Evolutionary conservation across 768 basidiomycete species (phyloP), one percentile per base, ranked within the genome.

Genomic region (Rhizopogon vulgaris): DNA sequence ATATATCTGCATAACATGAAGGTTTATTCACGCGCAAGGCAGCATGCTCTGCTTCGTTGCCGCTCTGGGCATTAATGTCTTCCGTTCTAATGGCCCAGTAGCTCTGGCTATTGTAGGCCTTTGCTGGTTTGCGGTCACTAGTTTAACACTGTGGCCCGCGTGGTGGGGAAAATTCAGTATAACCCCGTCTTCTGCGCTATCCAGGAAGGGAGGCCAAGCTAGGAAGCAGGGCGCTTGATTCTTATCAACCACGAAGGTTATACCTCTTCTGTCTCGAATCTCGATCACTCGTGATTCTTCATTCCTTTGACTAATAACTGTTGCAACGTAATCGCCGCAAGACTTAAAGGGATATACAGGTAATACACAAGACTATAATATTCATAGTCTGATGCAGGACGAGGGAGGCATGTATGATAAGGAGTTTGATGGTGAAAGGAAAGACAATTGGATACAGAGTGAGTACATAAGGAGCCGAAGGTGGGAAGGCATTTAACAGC

Each of bases 31-130:
- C 18, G 18, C 34, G 14, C 18, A 24, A n/a, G 14, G 4, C 27
- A 54, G 51, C 15, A 55, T 55, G 54, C 15, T 55, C 14, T 55
- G 38, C 34, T 55, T 55, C 27, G 51, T 55, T 28, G 11, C 37
- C 24, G 52, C 54, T 15, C 30, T 55, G 12, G 41, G 32, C 10
- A 40, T 53, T 41, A 34, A 18, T 17, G 28, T 55, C 9, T 55
- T 55, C 24, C 22, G 39, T 17, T 46, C 30, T 8, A 11, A 22
- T 14, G 18, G 10, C 10, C 2, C 32, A 3, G 22, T 18, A 18
- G 30, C 39, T 1, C 42, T 53, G 4, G 30, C 22, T 3, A 2
- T 52, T 28, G 34, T 53, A 1, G 18, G 34, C 4, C 34, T 50
- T 52, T 28, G 49, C 18, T 53, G 52, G 52, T 17, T 28, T 41